Evolutionary conservation across 768 basidiomycete genomes (phyloP).

Genomic region (Auriculariales sp.): DNA sequence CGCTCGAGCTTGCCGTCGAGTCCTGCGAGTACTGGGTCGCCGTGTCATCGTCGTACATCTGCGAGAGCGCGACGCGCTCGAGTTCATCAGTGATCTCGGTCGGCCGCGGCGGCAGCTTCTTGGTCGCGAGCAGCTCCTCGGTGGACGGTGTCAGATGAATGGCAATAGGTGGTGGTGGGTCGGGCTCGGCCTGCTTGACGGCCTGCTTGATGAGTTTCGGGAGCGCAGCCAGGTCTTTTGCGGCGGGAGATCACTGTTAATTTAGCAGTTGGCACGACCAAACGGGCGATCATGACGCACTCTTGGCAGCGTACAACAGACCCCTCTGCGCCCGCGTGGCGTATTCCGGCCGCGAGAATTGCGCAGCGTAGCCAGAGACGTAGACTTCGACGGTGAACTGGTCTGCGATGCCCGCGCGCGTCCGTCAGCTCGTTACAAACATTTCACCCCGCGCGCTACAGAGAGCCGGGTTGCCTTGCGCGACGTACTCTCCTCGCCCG

Average conservation of each 20-base stretch:
- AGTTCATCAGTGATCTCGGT: conserved; percentile 46
- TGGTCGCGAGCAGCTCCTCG: conserved; percentile 32
- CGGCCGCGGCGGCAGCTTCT: conserved; percentile 40
- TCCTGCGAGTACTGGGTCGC: background rate
- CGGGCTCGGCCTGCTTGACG: conserved; percentile 11
- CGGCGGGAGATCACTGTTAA: background rate
- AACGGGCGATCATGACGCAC: conserved; percentile 21
- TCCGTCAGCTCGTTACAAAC: background rate
- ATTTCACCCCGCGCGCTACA: background rate
- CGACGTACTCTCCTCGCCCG: background rate
- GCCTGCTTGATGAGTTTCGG: conserved; percentile 37
- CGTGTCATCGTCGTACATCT: conserved; percentile 1
- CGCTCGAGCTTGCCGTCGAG: background rate
- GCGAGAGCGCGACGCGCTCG: conserved; percentile 26
- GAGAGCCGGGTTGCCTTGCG: background rate
- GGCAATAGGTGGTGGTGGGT: conserved; percentile 14
- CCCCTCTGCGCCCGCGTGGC: conserved; percentile 62
- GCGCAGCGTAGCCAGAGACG: conserved; percentile 64
- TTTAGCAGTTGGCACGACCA: background rate
- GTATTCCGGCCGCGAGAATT: conserved; percentile 38
- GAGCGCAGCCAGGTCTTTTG: conserved; percentile 53
- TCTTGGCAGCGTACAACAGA: conserved; percentile 64
- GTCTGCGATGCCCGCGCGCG: background rate
- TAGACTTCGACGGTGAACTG: conserved; percentile 57
- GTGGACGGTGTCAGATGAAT: conserved; percentile 8